Evolutionary conservation across 2,329 filamentous ascomycete species (phyloP).

Genomic region (Aspergillus persii): DNA sequence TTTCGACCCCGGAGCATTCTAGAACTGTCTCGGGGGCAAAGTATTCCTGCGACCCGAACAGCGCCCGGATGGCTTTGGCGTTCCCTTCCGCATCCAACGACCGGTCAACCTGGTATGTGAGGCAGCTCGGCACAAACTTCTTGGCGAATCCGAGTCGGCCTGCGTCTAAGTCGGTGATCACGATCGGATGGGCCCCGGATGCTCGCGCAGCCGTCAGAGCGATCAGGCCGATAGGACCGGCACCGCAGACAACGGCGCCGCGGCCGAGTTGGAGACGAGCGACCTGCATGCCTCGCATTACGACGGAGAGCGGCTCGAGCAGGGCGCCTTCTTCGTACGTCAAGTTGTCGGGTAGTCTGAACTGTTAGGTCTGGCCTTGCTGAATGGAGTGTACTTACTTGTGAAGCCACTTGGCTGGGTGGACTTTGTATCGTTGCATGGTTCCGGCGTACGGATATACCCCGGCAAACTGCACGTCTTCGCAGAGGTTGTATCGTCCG

Average conservation of each 20-base stretch:
- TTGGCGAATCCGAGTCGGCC: conserved; percentile 57
- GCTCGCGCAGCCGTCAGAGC: conserved; percentile 59
- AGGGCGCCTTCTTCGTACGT: conserved; percentile 60
- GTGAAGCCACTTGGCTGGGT: conserved; percentile 61
- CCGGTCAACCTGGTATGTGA: conserved; percentile 55
- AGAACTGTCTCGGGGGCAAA: conserved; percentile 57
- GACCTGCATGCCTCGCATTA: conserved; percentile 58
- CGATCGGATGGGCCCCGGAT: conserved; percentile 62
- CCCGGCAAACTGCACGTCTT: conserved; percentile 60
- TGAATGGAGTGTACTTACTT: conserved; percentile 18
- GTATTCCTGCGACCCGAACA: conserved; percentile 58
- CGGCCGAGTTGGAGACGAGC: conserved; percentile 57
- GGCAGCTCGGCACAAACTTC: conserved; percentile 54
- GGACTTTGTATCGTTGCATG: conserved; percentile 61
- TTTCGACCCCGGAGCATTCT: conserved; percentile 67
- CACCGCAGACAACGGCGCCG: conserved; percentile 58
- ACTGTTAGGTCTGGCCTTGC: background rate
- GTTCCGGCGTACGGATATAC: conserved; percentile 62
- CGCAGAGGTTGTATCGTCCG: conserved; percentile 64
- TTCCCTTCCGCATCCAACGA: conserved; percentile 50
- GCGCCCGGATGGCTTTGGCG: conserved; percentile 50
- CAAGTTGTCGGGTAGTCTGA: conserved; percentile 53
- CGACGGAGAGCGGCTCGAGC: conserved; percentile 63
- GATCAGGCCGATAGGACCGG: conserved; percentile 63
- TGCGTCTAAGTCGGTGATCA: conserved; percentile 62